Base-by-base conservation (phyloP, 441 rosid genomes). In the Codiaeum variegatum region DNA sequence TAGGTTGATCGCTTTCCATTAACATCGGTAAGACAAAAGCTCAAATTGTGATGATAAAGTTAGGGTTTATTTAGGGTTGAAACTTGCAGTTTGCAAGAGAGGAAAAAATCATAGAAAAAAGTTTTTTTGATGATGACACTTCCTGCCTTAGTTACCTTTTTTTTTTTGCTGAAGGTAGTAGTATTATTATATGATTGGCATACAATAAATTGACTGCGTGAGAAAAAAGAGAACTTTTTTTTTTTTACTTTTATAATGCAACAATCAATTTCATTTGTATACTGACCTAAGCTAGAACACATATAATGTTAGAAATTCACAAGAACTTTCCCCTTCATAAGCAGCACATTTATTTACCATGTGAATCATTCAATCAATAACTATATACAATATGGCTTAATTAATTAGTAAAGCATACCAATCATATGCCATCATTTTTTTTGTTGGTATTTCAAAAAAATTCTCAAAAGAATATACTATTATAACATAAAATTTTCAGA, bases 291-390 rank as follows among this genome's bases (percentile, higher is more conserved):
- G 60, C 28, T 29, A 51, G 58, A 31, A 47, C 54, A 49, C n/a
- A n/a, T n/a, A n/a, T n/a, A n/a, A 65, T 23, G 21, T 6, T 65
- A n/a, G 36, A n/a, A 23, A 58, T 55, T 69, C 75, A 75, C 64
- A 75, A 47, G 72, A 73, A 40, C 32, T 54, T 70, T 66, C 0
- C 15, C 28, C 15, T 3, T 32, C 6, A 3, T 28, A 55, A 38
- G 58, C 49, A 23, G 15, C 58, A 60, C 72, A 42, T 62, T 28
- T 31, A 62, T 31, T 66, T 47, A 65, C 70, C 81, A 70, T 59
- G 75, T 28, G n/a, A n/a, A n/a, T n/a, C n/a, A n/a, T n/a, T n/a
- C n/a, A n/a, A 23, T 5, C 6, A 34, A 32, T 15, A 34, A 19
- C 15, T 49, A 49, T 2, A 15, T 49, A n/a, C n/a, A n/a, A n/a